These are phyloP conservation scores for Byssothecium circinans DNA, from an alignment of 2,329 filamentous ascomycete genomes.

Conservation along the genomic window DNA sequence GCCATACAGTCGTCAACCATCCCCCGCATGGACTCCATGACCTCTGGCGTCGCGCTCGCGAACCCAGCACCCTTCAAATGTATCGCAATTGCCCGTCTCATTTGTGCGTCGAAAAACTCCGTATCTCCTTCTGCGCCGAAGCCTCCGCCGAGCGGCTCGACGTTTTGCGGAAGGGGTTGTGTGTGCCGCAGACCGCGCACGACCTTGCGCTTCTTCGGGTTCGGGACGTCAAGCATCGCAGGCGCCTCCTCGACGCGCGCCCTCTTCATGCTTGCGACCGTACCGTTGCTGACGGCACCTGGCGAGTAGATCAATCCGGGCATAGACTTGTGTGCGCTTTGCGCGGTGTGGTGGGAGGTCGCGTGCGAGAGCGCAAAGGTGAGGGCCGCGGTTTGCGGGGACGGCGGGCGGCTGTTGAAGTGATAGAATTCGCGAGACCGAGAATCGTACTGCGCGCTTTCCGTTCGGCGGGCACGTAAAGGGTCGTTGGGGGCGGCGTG, in stretches of 20 bases:
- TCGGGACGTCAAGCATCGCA: slow-evolving; percentile 24
- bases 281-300: slow-evolving; percentile 35
- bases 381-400: slow-evolving; percentile 5
- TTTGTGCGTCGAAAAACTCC: slow-evolving; percentile 55
- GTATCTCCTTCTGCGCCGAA: slow-evolving; percentile 44
- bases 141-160: slow-evolving; percentile 40
- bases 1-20: slow-evolving; percentile 62
- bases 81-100: slow-evolving; percentile 58
- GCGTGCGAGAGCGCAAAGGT: slow-evolving; percentile 13
- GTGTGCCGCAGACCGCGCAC: slow-evolving; percentile 37
- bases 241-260: slow-evolving; percentile 24
- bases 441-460: not conserved
- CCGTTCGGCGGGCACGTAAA: not conserved
- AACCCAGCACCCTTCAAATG: slow-evolving; percentile 57
- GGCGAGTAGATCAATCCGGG: slow-evolving; percentile 34
- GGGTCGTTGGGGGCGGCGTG: not conserved
- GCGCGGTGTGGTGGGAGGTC: slow-evolving; percentile 11
- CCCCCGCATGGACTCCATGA: slow-evolving; percentile 58
- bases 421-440: not conserved
- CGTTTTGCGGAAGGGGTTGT: slow-evolving; percentile 36
- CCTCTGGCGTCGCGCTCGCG: slow-evolving; percentile 56
- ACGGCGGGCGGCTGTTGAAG: not conserved
- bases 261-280: slow-evolving; percentile 40
- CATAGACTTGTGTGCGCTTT: slow-evolving; percentile 29
- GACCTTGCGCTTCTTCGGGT: slow-evolving; percentile 40